Evolutionary conservation across 1,139 yeast species (phyloP), one percentile per base, ranked within the genome.

Genomic region (Schwanniomyces etchellsii): DNA sequence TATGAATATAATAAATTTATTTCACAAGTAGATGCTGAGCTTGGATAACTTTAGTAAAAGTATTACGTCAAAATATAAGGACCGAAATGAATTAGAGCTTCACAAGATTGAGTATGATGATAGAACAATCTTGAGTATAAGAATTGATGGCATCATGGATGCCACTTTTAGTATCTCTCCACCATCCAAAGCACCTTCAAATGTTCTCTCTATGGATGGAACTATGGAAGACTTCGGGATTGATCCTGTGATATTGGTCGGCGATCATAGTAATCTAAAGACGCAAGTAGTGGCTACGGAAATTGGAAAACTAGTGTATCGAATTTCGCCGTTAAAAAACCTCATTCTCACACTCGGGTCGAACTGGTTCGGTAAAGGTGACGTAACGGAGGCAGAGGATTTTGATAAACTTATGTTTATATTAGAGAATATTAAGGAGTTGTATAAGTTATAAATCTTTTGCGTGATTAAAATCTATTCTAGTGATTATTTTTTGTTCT

Each of bases 291-390:
- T 67, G 11, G 72, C 67, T 3, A 47, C 63, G n/a, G 71, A 67
- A 39, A 55, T 67, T 6, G 70, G 68, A 3, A 66, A 65, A 43
- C 38, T 67, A 22, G 45, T 54, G 3, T 35, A 57, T 5, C 43
- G 51, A 20, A 40, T 45, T 9, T 31, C 35, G 4, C 43, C 45
- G 15, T 69, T 70, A 3, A 59, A 62, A 33, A 52, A 52, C 32
- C 48, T 62, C 11, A 54, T 63, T 3, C 41, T 67, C 22, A 59
- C 71, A 5, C 49, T 67, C 12, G 71, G 67, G 3, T 55, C 67
- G 1, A 45, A 47, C 38, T 67, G 73, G 73, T 66, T 67, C 44
- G 72, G 73, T 2, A 48, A 43, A 33, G 65, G 65, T 12, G 55
- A 60, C 32, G 60, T 54, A 25, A 42, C 60, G 2, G 35, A 35